These are phyloP conservation scores for Piromyces finnis DNA, from an alignment of 192 early-diverging fungal species.

Conservation along the genomic window DNA sequence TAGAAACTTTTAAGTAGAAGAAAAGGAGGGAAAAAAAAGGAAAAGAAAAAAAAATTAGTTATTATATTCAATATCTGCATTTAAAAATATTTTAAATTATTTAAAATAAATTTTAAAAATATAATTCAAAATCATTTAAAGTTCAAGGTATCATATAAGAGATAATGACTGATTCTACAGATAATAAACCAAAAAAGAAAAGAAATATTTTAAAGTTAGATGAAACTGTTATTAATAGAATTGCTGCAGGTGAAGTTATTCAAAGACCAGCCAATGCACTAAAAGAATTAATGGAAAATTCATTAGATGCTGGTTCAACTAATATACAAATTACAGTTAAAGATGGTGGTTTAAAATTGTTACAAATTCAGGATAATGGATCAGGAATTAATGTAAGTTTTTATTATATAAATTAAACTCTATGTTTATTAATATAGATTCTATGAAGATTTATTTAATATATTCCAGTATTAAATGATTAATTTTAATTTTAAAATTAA, in stretches of 20 bases:
- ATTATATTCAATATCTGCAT: too few relatives aligned
- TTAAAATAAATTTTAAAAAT: too few relatives aligned
- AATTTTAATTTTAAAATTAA: too few relatives aligned
- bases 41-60: too few relatives aligned
- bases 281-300: slow-evolving; percentile 94
- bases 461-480: too few relatives aligned
- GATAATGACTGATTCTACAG: too few relatives aligned
- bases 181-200: neutral
- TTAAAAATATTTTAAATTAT: too few relatives aligned
- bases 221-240: slow-evolving; percentile 76
- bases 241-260: slow-evolving; percentile 95
- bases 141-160: too few relatives aligned
- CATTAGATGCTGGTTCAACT: slow-evolving; percentile 80
- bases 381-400: slow-evolving; percentile 54
- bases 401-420: neutral
- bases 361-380: slow-evolving; percentile 93
- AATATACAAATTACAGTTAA: slow-evolving; percentile 63
- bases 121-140: too few relatives aligned
- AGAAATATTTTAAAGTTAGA: slow-evolving; percentile 56
- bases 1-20: too few relatives aligned
- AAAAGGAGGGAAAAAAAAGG: too few relatives aligned
- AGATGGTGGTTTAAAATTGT: slow-evolving; percentile 81
- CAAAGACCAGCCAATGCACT: slow-evolving; percentile 87
- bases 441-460: too few relatives aligned
- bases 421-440: neutral